Conservation (phyloP, 768 basidiomycete genomes). For the Lactarius vividus region DNA sequence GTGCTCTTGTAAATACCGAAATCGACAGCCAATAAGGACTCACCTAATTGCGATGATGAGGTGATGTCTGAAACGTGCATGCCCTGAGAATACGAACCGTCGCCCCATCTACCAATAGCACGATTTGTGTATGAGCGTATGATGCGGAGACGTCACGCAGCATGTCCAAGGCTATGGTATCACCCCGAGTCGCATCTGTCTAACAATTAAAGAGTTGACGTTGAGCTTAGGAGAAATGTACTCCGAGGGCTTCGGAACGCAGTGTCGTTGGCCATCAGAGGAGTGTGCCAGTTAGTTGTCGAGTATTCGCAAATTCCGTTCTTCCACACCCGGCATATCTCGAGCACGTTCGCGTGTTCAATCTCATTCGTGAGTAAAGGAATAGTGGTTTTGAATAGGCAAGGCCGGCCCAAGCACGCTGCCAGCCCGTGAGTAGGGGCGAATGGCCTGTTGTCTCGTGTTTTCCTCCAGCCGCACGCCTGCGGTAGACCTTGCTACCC, state of each 20-base stretch:
- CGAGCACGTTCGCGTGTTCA: constrained; percentile 32
- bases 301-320: constrained; percentile 35
- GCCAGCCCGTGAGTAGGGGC: constrained; percentile 31
- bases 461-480: constrained; percentile 14
- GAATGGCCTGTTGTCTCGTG: constrained; percentile 17
- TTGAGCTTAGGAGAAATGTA: constrained; percentile 32
- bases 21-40: constrained; percentile 12
- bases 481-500: constrained; percentile 17
- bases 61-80: constrained; percentile 34
- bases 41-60: constrained; percentile 37
- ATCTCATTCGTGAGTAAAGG: constrained; percentile 39
- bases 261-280: constrained; percentile 49
- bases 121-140: constrained; percentile 33
- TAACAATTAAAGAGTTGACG: constrained; percentile 3
- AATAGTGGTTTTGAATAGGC: constrained; percentile 54
- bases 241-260: constrained; percentile 50
- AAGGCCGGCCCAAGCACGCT: constrained; percentile 45
- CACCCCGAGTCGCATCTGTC: constrained; percentile 35
- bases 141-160: constrained; percentile 32
- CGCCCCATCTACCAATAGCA: constrained; percentile 38
- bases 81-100: constrained; percentile 36
- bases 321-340: constrained; percentile 46
- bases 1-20: not conserved
- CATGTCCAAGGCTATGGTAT: constrained; percentile 41
- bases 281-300: constrained; percentile 41